Base-by-base conservation (phyloP, 2,329 filamentous ascomycete species). In the Xylariaceae sp. region DNA sequence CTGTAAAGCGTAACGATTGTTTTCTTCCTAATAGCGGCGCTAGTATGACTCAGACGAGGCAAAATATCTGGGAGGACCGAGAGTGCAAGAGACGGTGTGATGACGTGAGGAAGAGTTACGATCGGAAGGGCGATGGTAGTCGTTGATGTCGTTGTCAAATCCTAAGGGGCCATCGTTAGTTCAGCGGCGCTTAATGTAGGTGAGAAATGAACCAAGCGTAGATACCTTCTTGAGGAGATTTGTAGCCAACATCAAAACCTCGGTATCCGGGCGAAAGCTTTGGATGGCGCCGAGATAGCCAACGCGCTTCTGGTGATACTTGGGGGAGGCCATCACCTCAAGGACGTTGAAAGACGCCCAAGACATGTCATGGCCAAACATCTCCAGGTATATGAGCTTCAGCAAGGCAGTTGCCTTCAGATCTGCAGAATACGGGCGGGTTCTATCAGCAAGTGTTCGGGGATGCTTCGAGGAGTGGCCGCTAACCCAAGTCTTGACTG, bases 291-390 rank as follows among this genome's bases (percentile, higher is more conserved):
- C 92, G 18, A 99, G 79, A 70, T 99, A 99, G 54, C 92, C 94
- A 42, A 96, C 90, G 61, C 92, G 83, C 74, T 99, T 99, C 72
- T 96, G 92, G 62, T 91, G 81, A 71, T 95, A 95, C 70, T 96
- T 97, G 45, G 87, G 80, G 37, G 90, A 95, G 36, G 92, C 95
- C 94, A 99, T 99, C 74, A 99, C 94, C 75, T 99, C 94, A 45
- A 99, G 85, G 49, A 97, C 92, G 70, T 99, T 89, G 74, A 99
- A 99, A 12, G 92, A 92, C 3, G 94, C 94, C 94, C 94, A 99
- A 2, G 92, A 96, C 94, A 99, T 99, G 73, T 97, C 94, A 70
- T 97, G 89, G 13, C 94, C 94, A 63, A 97, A 92, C 94, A 99
- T 99, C 71, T 99, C 94, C 61, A 99, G 83, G 71, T 99, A 99